phyloP scores from a whole-genome alignment of 1,139 yeast genomes.

The Kodamaea sp. region DNA sequence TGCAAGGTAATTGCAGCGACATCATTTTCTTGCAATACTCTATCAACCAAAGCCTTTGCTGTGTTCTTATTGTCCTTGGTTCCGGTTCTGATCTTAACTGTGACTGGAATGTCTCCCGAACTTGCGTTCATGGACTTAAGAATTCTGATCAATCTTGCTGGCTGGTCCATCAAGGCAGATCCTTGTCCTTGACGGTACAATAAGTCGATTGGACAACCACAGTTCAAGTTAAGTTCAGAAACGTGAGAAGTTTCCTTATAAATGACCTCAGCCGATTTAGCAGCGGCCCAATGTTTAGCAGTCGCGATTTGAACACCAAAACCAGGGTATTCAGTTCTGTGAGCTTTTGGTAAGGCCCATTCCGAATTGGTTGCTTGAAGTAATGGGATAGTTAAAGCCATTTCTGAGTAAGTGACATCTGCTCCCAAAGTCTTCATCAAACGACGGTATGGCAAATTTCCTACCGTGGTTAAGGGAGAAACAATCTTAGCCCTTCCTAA shows the following conservation, averaged over 20 bases:
- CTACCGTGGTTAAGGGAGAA: slow-evolving; percentile 96
- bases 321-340: slow-evolving; percentile 76
- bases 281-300: slow-evolving; percentile 89
- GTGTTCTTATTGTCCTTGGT: slow-evolving; percentile 81
- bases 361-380: slow-evolving; percentile 90
- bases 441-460: slow-evolving; percentile 92
- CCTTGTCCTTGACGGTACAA: slow-evolving; percentile 94
- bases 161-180: slow-evolving; percentile 88
- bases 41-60: slow-evolving; percentile 72
- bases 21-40: slow-evolving; percentile 74
- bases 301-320: slow-evolving; percentile 95
- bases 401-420: slow-evolving; percentile 90
- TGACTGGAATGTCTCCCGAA: slow-evolving; percentile 87
- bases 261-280: slow-evolving; percentile 84
- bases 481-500: slow-evolving; percentile 77
- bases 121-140: slow-evolving; percentile 87
- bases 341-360: slow-evolving; percentile 97
- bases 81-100: slow-evolving; percentile 91
- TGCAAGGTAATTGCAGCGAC: slow-evolving; percentile 92
- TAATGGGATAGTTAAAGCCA: slow-evolving; percentile 87
- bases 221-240: slow-evolving; percentile 83
- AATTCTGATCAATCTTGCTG: slow-evolving; percentile 75
- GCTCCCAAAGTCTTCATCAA: slow-evolving; percentile 91
- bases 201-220: slow-evolving; percentile 97
- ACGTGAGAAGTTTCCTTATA: slow-evolving; percentile 54